These are phyloP conservation scores for Eragrostis tef DNA, from an alignment of 202 grass and related monocot species.

Conservation along the genomic window DNA sequence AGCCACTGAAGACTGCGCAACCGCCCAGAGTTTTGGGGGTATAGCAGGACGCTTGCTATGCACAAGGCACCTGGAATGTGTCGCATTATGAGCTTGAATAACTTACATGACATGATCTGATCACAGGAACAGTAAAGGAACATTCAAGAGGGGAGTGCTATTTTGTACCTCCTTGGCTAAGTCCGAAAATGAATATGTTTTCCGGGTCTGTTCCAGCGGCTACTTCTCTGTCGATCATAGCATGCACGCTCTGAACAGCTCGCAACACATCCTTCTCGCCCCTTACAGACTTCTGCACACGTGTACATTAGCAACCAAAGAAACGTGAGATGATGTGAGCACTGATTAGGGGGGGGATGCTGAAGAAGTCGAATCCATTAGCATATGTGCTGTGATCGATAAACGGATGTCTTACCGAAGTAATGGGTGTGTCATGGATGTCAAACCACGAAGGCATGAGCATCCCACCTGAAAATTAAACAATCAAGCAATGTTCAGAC, in stretches of 20 bases:
- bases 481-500: not conserved
- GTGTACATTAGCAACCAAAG: not conserved
- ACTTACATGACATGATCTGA: not conserved
- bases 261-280: conserved; percentile 58
- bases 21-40: conserved; percentile 63
- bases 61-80: conserved; percentile 52
- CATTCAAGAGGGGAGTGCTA: too few species aligned
- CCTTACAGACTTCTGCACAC: conserved; percentile 60
- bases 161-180: conserved; percentile 71
- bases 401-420: conserved; percentile 45
- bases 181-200: conserved; percentile 62
- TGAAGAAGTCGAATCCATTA: too few species aligned
- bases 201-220: conserved; percentile 44
- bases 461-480: conserved; percentile 60
- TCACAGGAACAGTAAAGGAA: too few species aligned
- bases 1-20: conserved; percentile 71
- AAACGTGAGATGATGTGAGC: not conserved
- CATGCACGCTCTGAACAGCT: conserved; percentile 54
- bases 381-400: not conserved
- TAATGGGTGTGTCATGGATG: conserved; percentile 69
- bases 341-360: too few species aligned
- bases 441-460: conserved; percentile 88
- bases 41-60: conserved; percentile 60
- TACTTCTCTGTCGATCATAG: conserved; percentile 62
- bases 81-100: not conserved